Conservation (phyloP, 1,284 basidiomycete species). For the Leccinum holopus region DNA sequence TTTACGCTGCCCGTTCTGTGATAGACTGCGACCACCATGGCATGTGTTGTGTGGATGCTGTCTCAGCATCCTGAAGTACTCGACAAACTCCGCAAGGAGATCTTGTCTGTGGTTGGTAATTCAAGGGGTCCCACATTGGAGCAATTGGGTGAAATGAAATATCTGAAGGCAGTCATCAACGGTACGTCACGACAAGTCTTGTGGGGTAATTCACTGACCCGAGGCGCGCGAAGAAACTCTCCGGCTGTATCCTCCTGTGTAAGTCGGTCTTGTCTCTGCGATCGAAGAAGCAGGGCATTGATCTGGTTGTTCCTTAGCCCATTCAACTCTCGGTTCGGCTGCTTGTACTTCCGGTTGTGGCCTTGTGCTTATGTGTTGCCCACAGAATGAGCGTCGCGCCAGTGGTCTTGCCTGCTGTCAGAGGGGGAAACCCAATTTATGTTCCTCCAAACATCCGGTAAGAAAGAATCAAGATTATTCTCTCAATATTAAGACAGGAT, state of each 20-base stretch:
- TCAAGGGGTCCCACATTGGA: conserved; percentile 48
- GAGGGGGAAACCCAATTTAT: conserved; percentile 33
- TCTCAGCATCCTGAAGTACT: conserved; percentile 49
- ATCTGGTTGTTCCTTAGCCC: conserved; percentile 31
- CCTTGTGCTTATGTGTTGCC: conserved; percentile 17
- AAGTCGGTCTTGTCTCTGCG: conserved; percentile 20
- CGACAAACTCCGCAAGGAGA: conserved; percentile 52
- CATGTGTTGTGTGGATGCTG: conserved; percentile 55
- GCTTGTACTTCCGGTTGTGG: not conserved
- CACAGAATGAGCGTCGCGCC: conserved; percentile 43
- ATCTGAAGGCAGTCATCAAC: conserved; percentile 59
- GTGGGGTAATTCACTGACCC: not conserved
- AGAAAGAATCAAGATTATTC: conserved; percentile 4
- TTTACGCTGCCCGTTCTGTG: conserved; percentile 3
- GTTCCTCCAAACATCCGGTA: conserved; percentile 44
- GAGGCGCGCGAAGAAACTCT: conserved; percentile 46
- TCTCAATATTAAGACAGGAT: conserved; percentile 23
- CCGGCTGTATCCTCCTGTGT: conserved; percentile 64
- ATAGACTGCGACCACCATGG: conserved; percentile 53
- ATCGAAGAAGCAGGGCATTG: not conserved
- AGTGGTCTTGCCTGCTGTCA: conserved; percentile 41
- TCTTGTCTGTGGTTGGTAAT: conserved; percentile 47
- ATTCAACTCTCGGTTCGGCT: conserved; percentile 31
- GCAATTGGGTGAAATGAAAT: conserved; percentile 56
- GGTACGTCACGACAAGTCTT: conserved; percentile 36